Evolutionary conservation across 305 asterid species (phyloP).

Genomic region (Solanum aculeatissimum): DNA sequence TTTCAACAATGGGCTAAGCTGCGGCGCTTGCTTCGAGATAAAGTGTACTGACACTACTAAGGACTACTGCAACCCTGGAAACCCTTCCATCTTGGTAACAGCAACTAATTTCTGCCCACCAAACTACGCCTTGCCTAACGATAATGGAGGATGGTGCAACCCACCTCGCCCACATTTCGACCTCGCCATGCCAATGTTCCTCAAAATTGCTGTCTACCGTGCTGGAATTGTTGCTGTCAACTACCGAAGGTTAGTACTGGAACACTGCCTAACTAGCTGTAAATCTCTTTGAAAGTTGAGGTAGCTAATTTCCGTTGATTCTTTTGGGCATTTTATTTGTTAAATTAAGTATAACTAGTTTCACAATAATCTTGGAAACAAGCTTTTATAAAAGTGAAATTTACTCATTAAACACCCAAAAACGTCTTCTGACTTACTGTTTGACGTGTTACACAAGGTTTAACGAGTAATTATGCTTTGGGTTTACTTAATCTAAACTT

Average conservation of each 20-base stretch:
- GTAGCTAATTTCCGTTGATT: not conserved
- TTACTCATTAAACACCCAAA: not conserved
- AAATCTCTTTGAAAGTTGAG: too few species aligned
- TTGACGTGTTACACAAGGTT: not conserved
- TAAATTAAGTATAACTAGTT: not conserved
- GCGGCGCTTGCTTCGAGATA: conserved; percentile 11
- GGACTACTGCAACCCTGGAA: conserved; percentile 8
- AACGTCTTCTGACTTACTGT: too few species aligned
- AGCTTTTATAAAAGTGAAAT: not conserved
- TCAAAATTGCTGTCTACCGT: conserved; percentile 13
- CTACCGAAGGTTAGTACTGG: conserved; percentile 4
- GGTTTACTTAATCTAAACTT: not conserved
- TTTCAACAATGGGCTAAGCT: conserved; percentile 8
- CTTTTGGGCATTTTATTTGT: not conserved
- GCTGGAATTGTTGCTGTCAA: conserved; percentile 16
- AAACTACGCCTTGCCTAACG: conserved; percentile 8
- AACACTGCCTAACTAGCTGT: not conserved
- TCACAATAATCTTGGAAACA: not conserved
- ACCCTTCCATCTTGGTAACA: conserved; percentile 11
- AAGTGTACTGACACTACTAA: not conserved
- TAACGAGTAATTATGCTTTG: not conserved
- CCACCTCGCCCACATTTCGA: conserved; percentile 20
- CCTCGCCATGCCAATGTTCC: conserved; percentile 20
- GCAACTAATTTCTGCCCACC: conserved; percentile 21
- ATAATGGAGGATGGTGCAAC: conserved; percentile 20